Percentiles rank a stretch among this genome's conserved stretches.
Conservation (phyloP, 2,329 filamentous ascomycete species). For the Clarireedia sp. region DNA sequence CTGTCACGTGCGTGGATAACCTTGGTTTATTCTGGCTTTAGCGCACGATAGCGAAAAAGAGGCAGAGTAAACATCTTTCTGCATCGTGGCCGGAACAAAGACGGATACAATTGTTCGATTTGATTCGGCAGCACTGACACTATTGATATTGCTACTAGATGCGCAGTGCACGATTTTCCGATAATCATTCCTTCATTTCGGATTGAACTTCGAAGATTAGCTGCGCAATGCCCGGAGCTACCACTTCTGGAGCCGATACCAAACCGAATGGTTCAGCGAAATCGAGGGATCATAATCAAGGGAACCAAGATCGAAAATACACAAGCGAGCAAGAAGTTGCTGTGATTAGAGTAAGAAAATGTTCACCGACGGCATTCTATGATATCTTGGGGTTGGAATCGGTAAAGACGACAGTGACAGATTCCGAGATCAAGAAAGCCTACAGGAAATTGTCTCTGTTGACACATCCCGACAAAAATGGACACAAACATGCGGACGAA, state of each 20-base stretch:
- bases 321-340: slow-evolving; percentile 88
- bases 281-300: slow-evolving; percentile 46
- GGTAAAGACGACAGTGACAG: slow-evolving; percentile 57
- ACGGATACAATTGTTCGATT: neutral
- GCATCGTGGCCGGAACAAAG: slow-evolving; percentile 16
- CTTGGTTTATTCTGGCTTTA: slow-evolving; percentile 3
- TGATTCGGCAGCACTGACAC: neutral
- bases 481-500: slow-evolving; percentile 88
- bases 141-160: neutral
- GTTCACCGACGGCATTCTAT: slow-evolving; percentile 82
- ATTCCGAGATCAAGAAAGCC: slow-evolving; percentile 91
- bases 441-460: slow-evolving; percentile 90
- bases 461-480: slow-evolving; percentile 98
- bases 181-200: neutral
- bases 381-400: slow-evolving; percentile 76
- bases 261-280: slow-evolving; percentile 30
- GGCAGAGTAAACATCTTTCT: neutral
- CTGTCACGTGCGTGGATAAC: neutral
- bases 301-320: slow-evolving; percentile 58
- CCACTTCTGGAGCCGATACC: slow-evolving; percentile 36
- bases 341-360: slow-evolving; percentile 80
- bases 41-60: slow-evolving; percentile 7
- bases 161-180: neutral
- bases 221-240: slow-evolving; percentile 30
- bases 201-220: neutral